These are phyloP conservation scores for Colletotrichum viniferum DNA, from an alignment of 2,329 filamentous ascomycete species.

Conservation along the genomic window DNA sequence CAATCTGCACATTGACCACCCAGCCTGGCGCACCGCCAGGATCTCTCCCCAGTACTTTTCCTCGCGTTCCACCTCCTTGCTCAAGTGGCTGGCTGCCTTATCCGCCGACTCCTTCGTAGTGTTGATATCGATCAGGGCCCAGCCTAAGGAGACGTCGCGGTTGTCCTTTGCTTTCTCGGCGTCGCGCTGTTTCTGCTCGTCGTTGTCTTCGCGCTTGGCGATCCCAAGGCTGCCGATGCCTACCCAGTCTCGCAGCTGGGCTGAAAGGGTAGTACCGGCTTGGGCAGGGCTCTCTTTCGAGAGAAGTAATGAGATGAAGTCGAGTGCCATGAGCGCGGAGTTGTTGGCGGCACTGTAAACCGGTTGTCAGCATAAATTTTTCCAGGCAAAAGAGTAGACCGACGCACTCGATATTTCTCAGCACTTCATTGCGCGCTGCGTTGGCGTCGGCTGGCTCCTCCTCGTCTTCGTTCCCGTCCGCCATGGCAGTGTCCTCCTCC, in stretches of 20 bases:
- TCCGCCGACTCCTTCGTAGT: constrained; percentile 76
- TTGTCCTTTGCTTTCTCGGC: constrained; percentile 51
- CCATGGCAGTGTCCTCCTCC: constrained; percentile 44
- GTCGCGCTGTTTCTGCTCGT: constrained; percentile 28
- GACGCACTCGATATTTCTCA: constrained; percentile 62
- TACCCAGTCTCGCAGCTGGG: constrained; percentile 70
- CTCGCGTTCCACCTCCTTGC: constrained; percentile 80
- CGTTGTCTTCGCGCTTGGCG: constrained; percentile 67
- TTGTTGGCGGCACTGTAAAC: constrained; percentile 54
- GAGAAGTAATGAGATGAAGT: constrained; percentile 82
- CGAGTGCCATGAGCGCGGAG: constrained; percentile 72
- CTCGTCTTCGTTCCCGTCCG: constrained; percentile 40
- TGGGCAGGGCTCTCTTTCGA: constrained; percentile 80
- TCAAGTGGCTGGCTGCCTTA: constrained; percentile 72
- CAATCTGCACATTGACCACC: constrained; percentile 84
- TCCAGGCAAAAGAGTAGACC: neutral
- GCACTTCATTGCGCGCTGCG: constrained; percentile 60
- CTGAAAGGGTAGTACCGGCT: constrained; percentile 73
- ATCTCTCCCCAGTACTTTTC: constrained; percentile 90
- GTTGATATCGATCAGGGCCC: constrained; percentile 79
- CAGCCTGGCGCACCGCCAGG: constrained; percentile 77
- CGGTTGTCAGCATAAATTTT: constrained; percentile 17
- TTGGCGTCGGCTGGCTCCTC: constrained; percentile 46
- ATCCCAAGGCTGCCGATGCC: constrained; percentile 77
- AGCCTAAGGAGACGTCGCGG: constrained; percentile 66